phyloP scores from a whole-genome alignment of 306 rosid species.

The Spatholobus suberectus region DNA sequence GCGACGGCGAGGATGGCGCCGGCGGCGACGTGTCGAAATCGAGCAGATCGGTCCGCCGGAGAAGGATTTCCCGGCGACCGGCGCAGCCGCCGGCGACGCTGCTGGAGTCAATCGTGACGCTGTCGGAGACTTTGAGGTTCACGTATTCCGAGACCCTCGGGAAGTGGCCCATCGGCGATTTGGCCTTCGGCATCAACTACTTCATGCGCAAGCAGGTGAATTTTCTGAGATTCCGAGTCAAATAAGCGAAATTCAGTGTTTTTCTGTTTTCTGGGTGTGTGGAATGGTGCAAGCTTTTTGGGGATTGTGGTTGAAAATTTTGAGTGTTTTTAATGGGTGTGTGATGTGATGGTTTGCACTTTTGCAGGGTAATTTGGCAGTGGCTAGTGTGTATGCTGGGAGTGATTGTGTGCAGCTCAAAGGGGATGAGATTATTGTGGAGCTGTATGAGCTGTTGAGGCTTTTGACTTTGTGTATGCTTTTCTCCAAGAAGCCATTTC shows the following conservation, averaged over 20 bases:
- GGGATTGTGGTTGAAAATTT: neutral
- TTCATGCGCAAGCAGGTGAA: constrained; percentile 88
- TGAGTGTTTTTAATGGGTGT: constrained; percentile 12
- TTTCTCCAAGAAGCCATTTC: constrained; percentile 93
- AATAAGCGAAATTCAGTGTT: neutral
- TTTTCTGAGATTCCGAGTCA: neutral
- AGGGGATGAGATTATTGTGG: constrained; percentile 76
- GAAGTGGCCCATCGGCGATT: constrained; percentile 98
- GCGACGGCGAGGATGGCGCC: constrained; percentile 47
- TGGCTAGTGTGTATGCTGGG: constrained; percentile 93
- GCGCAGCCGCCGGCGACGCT: constrained; percentile 95
- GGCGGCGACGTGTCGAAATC: constrained; percentile 59
- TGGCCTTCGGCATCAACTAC: constrained; percentile 97
- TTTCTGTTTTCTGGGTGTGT: neutral
- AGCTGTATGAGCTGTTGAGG: constrained; percentile 69
- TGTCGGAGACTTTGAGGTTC: constrained; percentile 88
- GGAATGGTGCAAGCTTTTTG: neutral
- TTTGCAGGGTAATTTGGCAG: constrained; percentile 89
- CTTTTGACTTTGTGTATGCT: constrained; percentile 78
- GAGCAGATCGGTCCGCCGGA: constrained; percentile 64
- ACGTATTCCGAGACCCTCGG: constrained; percentile 92
- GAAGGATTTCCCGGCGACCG: constrained; percentile 80
- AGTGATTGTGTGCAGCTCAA: constrained; percentile 68
- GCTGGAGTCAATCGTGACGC: constrained; percentile 75
- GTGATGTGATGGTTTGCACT: constrained; percentile 8